Conservation (phyloP, 768 basidiomycete species). For the Collybia sp. region DNA sequence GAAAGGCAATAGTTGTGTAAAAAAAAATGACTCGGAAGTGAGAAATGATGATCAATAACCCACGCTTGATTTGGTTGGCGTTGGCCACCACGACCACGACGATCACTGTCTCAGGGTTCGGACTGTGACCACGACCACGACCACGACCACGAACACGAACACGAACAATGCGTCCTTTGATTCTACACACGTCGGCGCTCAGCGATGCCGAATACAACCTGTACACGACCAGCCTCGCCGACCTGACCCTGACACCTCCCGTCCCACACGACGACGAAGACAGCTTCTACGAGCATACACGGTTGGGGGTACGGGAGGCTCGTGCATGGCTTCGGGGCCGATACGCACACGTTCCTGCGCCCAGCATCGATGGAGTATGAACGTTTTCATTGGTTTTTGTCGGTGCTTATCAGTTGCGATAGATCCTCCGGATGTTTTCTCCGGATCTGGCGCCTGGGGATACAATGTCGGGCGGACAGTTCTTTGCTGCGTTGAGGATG, state of each 20-base stretch:
- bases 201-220: conserved; percentile 66
- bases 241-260: too few species aligned
- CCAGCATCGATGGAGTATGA: conserved; percentile 54
- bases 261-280: conserved; percentile 40
- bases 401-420: not conserved
- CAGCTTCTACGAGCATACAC: conserved; percentile 47
- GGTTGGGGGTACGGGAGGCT: conserved; percentile 59
- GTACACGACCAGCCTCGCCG: conserved; percentile 58
- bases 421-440: conserved; percentile 67
- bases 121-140: too few species aligned
- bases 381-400: not conserved
- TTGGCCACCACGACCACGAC: too few species aligned
- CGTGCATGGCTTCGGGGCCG: conserved; percentile 74
- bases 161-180: conserved; percentile 53
- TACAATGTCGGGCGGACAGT: conserved; percentile 61
- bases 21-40: too few species aligned
- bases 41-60: too few species aligned
- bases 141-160: too few species aligned
- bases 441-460: conserved; percentile 50
- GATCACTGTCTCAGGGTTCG: too few species aligned
- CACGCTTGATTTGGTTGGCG: too few species aligned
- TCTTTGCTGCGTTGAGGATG: conserved; percentile 71
- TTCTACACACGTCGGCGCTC: conserved; percentile 71
- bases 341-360: conserved; percentile 48
- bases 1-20: too few species aligned